Evolutionary conservation across 805 yeast genomes (phyloP).

Genomic region (Komagataella pseudopastoris): DNA sequence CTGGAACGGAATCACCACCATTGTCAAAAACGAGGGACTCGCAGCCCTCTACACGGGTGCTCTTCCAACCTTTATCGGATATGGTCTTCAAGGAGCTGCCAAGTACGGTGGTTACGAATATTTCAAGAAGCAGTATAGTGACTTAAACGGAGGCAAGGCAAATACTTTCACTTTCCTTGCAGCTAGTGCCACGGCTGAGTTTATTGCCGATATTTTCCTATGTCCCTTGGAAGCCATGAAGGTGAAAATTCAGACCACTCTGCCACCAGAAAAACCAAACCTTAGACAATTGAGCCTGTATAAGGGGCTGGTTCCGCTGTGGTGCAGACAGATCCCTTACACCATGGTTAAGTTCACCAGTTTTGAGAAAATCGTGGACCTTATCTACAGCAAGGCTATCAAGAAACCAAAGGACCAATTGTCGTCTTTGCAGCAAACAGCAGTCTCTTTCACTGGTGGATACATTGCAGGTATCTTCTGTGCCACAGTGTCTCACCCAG

Average conservation of each 20-base stretch:
- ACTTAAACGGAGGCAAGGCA: slow-evolving; percentile 55
- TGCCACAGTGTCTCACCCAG: slow-evolving; percentile 94
- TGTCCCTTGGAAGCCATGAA: slow-evolving; percentile 96
- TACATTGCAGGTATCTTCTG: slow-evolving; percentile 96
- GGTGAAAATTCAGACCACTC: slow-evolving; percentile 85
- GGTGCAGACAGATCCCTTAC: slow-evolving; percentile 97
- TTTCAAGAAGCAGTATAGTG: slow-evolving; percentile 71
- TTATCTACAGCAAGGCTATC: slow-evolving; percentile 49
- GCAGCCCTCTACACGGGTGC: slow-evolving; percentile 75
- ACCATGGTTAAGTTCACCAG: slow-evolving; percentile 96
- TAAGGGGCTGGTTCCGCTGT: slow-evolving; percentile 82
- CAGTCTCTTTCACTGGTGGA: slow-evolving; percentile 91
- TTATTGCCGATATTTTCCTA: slow-evolving; percentile 76
- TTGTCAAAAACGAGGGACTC: slow-evolving; percentile 60
- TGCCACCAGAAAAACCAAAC: slow-evolving; percentile 62
- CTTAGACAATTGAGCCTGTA: slow-evolving; percentile 32
- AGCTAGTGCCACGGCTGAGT: slow-evolving; percentile 90
- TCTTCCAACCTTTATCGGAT: slow-evolving; percentile 88
- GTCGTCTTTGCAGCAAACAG: slow-evolving; percentile 70
- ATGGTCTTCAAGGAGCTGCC: slow-evolving; percentile 94
- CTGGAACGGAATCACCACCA: slow-evolving; percentile 32
- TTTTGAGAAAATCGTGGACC: slow-evolving; percentile 81
- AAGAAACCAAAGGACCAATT: slow-evolving; percentile 66
- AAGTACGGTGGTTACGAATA: slow-evolving; percentile 92
- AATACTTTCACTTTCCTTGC: slow-evolving; percentile 65